Percentiles rank a stretch among this genome's conserved stretches.
These are phyloP conservation scores for Agrocybe praecox DNA, from an alignment of 768 basidiomycete species.

Conservation along the genomic window DNA sequence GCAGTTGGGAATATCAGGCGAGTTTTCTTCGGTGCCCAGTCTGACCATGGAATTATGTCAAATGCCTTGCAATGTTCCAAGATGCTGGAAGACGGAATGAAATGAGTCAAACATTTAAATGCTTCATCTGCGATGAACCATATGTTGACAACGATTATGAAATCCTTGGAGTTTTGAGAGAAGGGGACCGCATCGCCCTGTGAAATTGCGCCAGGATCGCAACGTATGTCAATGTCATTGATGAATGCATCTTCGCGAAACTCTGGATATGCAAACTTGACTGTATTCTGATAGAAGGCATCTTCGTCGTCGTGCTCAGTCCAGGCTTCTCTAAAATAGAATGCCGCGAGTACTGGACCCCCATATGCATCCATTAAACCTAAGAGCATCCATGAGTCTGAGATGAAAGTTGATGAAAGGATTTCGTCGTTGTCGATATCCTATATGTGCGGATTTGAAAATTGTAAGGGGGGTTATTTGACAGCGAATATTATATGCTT, in stretches of 20 bases:
- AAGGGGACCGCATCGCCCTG: slow-evolving; percentile 46
- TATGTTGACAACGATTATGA: slow-evolving; percentile 50
- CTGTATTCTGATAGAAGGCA: slow-evolving; percentile 29
- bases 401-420: slow-evolving; percentile 44
- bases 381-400: slow-evolving; percentile 41
- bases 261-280: slow-evolving; percentile 45
- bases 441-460: slow-evolving; percentile 17
- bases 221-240: slow-evolving; percentile 45
- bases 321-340: slow-evolving; percentile 40
- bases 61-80: slow-evolving; percentile 24
- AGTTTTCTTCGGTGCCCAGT: slow-evolving; percentile 53
- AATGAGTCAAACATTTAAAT: slow-evolving; percentile 37
- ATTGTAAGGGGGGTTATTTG: background rate
- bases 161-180: slow-evolving; percentile 38
- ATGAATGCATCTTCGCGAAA: slow-evolving; percentile 27
- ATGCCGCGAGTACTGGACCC: slow-evolving; percentile 30
- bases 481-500: slow-evolving; percentile 23
- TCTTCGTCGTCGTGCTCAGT: slow-evolving; percentile 28
- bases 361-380: slow-evolving; percentile 22
- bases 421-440: slow-evolving; percentile 33
- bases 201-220: slow-evolving; percentile 56
- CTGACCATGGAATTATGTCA: slow-evolving; percentile 40
- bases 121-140: slow-evolving; percentile 32
- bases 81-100: slow-evolving; percentile 42
- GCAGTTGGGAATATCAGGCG: slow-evolving; percentile 38